Conservation (phyloP, 176 grass and related monocot species). For the Avena sativa region DNA sequence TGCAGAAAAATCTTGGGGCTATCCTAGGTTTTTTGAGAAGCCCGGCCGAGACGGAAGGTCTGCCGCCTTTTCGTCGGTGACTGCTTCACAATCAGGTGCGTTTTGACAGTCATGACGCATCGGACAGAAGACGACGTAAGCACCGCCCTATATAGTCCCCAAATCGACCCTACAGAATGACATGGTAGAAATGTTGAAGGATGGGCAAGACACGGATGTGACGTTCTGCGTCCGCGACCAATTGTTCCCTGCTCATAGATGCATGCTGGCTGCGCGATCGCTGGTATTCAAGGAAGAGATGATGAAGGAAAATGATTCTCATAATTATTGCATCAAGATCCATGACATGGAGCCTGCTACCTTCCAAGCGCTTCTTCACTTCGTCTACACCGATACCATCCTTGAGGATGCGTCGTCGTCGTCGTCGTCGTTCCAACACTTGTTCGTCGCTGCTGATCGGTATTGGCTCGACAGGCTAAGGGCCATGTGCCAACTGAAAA, state of each 20-base stretch:
- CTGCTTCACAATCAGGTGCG: constrained; percentile 24
- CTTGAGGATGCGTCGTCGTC: not conserved
- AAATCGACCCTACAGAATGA: not conserved
- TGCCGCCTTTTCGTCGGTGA: not conserved
- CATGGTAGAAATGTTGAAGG: not conserved
- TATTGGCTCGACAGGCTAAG: not conserved
- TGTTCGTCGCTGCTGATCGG: constrained; percentile 2
- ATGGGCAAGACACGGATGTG: not conserved
- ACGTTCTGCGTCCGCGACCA: not conserved
- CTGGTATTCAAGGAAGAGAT: not conserved
- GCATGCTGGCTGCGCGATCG: not conserved
- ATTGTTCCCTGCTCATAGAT: constrained; percentile 19
- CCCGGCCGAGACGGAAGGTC: too few species aligned
- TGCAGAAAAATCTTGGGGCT: not conserved
- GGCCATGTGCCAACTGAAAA: not conserved
- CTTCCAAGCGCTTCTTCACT: not conserved
- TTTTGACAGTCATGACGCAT: not conserved
- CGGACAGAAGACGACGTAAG: not conserved
- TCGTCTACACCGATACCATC: not conserved
- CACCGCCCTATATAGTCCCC: not conserved
- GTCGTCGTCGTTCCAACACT: not conserved
- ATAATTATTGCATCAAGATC: not conserved
- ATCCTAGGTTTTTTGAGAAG: not conserved
- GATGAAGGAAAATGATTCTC: not conserved
- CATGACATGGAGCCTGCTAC: not conserved